Evolutionary conservation across 2,329 filamentous ascomycete genomes (phyloP).

Genomic region (Pyrenophora graminea): DNA sequence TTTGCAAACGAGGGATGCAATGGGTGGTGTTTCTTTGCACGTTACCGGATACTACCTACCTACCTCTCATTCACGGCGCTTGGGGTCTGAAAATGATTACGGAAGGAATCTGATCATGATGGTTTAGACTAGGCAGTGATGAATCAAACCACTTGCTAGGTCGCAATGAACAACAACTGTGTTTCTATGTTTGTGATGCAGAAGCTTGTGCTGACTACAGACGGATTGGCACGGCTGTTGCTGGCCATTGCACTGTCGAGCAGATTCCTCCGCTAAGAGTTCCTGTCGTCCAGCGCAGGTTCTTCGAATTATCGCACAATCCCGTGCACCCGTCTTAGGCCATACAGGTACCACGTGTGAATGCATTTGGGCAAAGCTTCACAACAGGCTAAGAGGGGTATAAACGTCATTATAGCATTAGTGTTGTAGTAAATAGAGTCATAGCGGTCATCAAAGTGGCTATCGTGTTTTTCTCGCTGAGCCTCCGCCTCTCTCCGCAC

Average conservation of each 20-base stretch:
- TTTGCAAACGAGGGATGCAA: conserved; percentile 34
- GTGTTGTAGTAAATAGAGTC: no score
- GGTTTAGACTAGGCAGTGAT: conserved; percentile 46
- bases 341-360: no score
- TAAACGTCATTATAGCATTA: no score
- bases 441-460: no score
- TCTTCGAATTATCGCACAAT: no score
- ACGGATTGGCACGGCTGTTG: no score
- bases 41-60: conserved; percentile 28
- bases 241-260: no score
- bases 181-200: conserved; percentile 9
- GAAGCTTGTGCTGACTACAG: not conserved
- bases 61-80: conserved; percentile 42
- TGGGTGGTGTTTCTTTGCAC: conserved; percentile 27
- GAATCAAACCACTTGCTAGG: conserved; percentile 42
- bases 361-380: no score
- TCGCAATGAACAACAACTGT: conserved; percentile 28
- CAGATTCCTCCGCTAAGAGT: no score
- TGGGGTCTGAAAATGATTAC: conserved; percentile 40
- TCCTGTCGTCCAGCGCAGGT: no score
- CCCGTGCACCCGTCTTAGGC: no score
- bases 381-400: no score
- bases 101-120: conserved; percentile 34
- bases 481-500: not conserved
- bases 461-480: not conserved